Evolutionary conservation across 352 stramenopile genomes (phyloP).

Genomic region (Peronospora destructor): DNA sequence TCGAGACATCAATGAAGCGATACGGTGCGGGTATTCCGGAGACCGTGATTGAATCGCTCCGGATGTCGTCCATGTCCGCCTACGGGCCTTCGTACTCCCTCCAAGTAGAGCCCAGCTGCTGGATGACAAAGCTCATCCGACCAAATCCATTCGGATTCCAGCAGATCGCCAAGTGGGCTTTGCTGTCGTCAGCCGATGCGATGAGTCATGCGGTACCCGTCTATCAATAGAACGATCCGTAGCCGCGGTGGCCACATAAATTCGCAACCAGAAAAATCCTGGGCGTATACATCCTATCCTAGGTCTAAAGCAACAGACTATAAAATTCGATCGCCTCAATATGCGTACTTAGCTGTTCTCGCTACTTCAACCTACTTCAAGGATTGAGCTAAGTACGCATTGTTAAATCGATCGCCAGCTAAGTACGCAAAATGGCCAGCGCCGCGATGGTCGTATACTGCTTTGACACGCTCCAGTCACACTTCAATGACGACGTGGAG

Average conservation of each 20-base stretch:
- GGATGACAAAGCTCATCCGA: slow-evolving; percentile 1
- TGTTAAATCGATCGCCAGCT: no score
- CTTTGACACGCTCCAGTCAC: slow-evolving; percentile 74
- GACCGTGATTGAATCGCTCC: slow-evolving; percentile 9
- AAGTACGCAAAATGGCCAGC: slow-evolving; percentile 46
- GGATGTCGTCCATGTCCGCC: background rate
- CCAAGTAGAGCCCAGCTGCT: slow-evolving; percentile 7
- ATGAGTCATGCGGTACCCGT: slow-evolving; percentile 15
- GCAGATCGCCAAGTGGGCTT: slow-evolving; percentile 13
- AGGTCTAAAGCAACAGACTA: no score
- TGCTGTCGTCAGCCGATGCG: background rate
- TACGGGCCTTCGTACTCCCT: background rate
- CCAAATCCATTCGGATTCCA: no score
- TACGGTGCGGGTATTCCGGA: slow-evolving; percentile 16
- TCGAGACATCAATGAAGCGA: slow-evolving; percentile 5
- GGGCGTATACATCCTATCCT: no score
- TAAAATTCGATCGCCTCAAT: background rate
- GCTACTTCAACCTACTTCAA: no score
- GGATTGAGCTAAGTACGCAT: no score
- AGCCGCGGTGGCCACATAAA: no score
- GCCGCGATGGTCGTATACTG: slow-evolving; percentile 80
- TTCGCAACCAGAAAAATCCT: no score
- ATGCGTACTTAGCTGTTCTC: background rate
- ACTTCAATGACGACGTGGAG: slow-evolving; percentile 48
- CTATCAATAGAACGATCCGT: no score